Conservation (phyloP, 2,329 filamentous ascomycete species). For the Colletotrichum phormii region DNA sequence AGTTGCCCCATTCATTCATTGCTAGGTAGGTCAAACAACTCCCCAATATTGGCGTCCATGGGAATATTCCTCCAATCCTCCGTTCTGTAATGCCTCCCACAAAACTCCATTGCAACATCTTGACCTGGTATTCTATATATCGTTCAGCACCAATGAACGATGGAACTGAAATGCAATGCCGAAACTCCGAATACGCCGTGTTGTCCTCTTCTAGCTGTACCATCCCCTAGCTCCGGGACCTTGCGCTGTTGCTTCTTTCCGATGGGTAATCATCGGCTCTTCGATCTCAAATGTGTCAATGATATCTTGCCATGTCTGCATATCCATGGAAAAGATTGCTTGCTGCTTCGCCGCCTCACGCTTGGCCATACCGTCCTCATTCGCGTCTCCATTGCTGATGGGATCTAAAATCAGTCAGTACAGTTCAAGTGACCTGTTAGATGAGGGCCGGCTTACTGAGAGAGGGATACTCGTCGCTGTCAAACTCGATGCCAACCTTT, state of each 20-base stretch:
- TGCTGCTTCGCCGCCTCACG: conserved; percentile 79
- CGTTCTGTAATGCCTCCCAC: neutral
- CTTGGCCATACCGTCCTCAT: conserved; percentile 54
- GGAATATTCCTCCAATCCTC: neutral
- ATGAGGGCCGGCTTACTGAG: conserved; percentile 70
- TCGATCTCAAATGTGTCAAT: conserved; percentile 81
- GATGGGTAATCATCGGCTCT: conserved; percentile 87
- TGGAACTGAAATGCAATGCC: neutral
- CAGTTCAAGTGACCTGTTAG: conserved; percentile 21
- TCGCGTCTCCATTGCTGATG: conserved; percentile 56
- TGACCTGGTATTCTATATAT: conserved; percentile 4
- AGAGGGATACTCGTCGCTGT: conserved; percentile 80
- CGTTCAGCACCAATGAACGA: neutral
- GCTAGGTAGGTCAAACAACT: neutral
- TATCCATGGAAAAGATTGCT: conserved; percentile 89
- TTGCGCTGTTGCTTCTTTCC: conserved; percentile 67
- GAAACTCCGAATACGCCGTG: neutral
- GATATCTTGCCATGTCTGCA: conserved; percentile 82
- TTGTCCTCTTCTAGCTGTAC: conserved; percentile 64
- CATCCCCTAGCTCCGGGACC: conserved; percentile 71
- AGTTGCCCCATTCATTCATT: neutral
- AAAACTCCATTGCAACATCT: neutral
- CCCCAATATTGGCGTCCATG: neutral
- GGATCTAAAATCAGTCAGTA: conserved; percentile 45
- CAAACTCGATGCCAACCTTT: conserved; percentile 77